Base-by-base conservation (phyloP, 805 yeast species). In the Pichia sporocuriosa region DNA sequence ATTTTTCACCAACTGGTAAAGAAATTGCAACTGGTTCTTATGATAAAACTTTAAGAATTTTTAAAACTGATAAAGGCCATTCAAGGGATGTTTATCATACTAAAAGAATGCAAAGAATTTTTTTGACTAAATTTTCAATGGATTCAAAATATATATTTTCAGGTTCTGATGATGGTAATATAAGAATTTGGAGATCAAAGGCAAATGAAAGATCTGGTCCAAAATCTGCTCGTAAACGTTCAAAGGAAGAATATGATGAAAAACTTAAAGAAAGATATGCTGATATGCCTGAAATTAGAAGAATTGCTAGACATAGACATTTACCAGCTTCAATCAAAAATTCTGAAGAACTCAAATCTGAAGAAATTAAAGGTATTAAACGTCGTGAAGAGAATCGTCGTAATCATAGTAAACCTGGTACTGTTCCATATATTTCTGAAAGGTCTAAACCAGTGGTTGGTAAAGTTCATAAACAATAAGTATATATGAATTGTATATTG, bases 111-210 rank as follows among this genome's bases (percentile, higher is more conserved):
- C 99, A 93, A 67, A 81, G 90, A 45, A 84, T 93, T 10, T 86
- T 88, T 63, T 75, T 84, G 43, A 86, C 82, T 31, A 79, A 81
- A 49, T 94, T 72, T 63, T 77, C 96, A 8, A 87, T 87, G 77
- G 99, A 93, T 63, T 74, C 94, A 42, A 79, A 81, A 57, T 93
- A 87, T 64, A 77, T 93, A 27, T 65, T 89, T 39, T 77, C 87
- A 45, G 98, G 97, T 16, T 85, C 96, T 2, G 98, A 93, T 62
- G 99, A 93, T 61, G 94, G 96, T 51, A 94, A 94, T 62, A 79
- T 94, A 23, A 73, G 99, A 52, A 54, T 94, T 43, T 93, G 99
- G 99, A 73, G 98, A 63, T 66, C 95, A 9, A 74, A 73, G 43
- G 94, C 97, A 0, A 77, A 84, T 61, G 95, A 86, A 45, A 73